Conservation (phyloP, 2,329 filamentous ascomycete species). For the Colletotrichum melonis region DNA sequence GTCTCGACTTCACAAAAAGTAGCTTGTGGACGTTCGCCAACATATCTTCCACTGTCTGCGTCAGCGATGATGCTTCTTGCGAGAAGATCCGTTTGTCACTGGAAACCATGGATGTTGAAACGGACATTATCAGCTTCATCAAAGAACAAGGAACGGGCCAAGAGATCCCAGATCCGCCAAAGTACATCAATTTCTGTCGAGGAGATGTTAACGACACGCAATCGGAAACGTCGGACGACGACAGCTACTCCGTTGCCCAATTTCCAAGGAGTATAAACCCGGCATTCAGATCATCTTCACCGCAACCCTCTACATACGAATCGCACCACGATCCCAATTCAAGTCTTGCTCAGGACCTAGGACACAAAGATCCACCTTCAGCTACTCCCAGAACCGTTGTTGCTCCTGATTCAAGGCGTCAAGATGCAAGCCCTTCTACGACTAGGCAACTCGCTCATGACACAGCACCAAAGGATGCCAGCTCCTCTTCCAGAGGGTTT, state of each 20-base stretch:
- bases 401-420: constrained; percentile 8
- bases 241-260: constrained; percentile 92
- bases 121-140: constrained; percentile 92
- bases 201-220: constrained; percentile 84
- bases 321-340: constrained; percentile 91
- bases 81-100: constrained; percentile 95
- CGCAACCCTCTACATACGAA: constrained; percentile 91
- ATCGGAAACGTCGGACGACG: constrained; percentile 88
- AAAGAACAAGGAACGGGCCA: constrained; percentile 90
- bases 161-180: constrained; percentile 96
- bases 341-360: constrained; percentile 76
- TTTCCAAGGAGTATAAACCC: constrained; percentile 97
- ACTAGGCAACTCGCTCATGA: constrained; percentile 15
- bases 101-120: constrained; percentile 96
- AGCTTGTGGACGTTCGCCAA: constrained; percentile 99
- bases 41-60: constrained; percentile 95
- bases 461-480: neutral
- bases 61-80: constrained; percentile 95
- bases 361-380: constrained; percentile 39
- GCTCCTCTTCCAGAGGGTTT: neutral
- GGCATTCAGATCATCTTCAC: constrained; percentile 93
- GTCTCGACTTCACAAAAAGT: constrained; percentile 96
- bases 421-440: constrained; percentile 7
- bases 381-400: neutral
- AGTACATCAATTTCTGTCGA: constrained; percentile 98